Conservation (phyloP, 2,329 filamentous ascomycete genomes). For the Penicillium sp. region DNA sequence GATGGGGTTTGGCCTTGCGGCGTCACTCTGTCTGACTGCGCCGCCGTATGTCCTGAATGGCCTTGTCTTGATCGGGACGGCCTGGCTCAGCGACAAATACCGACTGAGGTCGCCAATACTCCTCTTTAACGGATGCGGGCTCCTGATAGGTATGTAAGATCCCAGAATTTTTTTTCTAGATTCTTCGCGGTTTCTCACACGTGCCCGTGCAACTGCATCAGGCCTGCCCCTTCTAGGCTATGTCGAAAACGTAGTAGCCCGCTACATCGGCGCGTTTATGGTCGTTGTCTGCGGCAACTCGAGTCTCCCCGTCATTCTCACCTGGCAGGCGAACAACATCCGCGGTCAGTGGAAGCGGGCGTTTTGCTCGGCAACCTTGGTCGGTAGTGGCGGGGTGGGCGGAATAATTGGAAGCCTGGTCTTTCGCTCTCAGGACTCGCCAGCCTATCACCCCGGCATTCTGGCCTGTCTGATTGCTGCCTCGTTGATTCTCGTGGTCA, state of each 20-base stretch:
- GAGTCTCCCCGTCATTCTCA: conserved; percentile 75
- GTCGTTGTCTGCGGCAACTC: conserved; percentile 75
- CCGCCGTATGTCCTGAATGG: conserved; percentile 34
- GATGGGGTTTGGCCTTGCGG: conserved; percentile 35
- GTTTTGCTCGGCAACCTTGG: conserved; percentile 74
- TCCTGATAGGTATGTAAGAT: too few species aligned
- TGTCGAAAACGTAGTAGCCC: conserved; percentile 58
- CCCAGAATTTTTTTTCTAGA: too few species aligned
- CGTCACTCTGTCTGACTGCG: conserved; percentile 34
- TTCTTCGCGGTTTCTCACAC: too few species aligned
- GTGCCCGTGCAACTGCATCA: too few species aligned
- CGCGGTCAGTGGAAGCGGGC: conserved; percentile 87
- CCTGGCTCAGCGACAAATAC: conserved; percentile 36
- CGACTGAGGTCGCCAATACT: conserved; percentile 32
- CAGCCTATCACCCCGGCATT: conserved; percentile 36
- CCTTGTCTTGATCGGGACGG: conserved; percentile 27
- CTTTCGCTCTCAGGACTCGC: conserved; percentile 58
- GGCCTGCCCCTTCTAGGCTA: conserved; percentile 77
- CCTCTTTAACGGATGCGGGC: conserved; percentile 24
- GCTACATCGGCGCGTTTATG: conserved; percentile 78
- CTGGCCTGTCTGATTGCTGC: too few species aligned
- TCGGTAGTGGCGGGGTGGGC: conserved; percentile 76
- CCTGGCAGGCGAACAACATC: conserved; percentile 87
- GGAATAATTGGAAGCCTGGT: conserved; percentile 76
- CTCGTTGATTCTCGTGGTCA: too few species aligned